Percentiles rank a stretch among this genome's conserved stretches.
phyloP scores from a whole-genome alignment of 805 yeast species.

The Wickerhamiella domercqiae region DNA sequence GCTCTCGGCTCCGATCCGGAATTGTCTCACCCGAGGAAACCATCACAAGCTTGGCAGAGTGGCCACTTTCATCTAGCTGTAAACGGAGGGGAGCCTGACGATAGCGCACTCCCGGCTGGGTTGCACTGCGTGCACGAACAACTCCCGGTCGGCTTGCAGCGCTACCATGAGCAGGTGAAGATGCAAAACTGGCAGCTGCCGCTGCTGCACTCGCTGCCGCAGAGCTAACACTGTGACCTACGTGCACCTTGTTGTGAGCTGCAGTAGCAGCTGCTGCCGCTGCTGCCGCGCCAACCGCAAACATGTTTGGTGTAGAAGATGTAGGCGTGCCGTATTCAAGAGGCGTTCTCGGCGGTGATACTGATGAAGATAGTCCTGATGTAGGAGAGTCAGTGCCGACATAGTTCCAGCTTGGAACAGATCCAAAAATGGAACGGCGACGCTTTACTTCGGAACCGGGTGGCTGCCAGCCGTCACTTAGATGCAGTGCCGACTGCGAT shows the following conservation, averaged over 20 bases:
- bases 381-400: conserved; percentile 1
- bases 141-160: not conserved
- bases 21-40: conserved; percentile 1
- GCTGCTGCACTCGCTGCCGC: no score
- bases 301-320: not conserved
- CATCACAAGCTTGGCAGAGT: conserved; percentile 14
- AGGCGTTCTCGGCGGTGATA: conserved; percentile 1
- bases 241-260: no score
- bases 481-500: not conserved
- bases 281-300: conserved; percentile 6
- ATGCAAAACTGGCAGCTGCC: no score
- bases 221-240: no score
- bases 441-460: conserved; percentile 7
- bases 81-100: conserved; percentile 14
- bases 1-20: not conserved
- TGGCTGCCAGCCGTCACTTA: not conserved
- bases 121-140: conserved; percentile 9
- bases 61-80: conserved; percentile 13
- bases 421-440: conserved; percentile 11
- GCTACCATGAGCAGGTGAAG: not conserved
- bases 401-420: conserved; percentile 8
- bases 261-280: conserved; percentile 15
- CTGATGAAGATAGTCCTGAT: not conserved
- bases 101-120: conserved; percentile 11
- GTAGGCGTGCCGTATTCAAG: conserved; percentile 1